Evolutionary conservation across 805 yeast species (phyloP), one percentile per base, ranked within the genome.

Genomic region (Yamadazyma kitorensis): DNA sequence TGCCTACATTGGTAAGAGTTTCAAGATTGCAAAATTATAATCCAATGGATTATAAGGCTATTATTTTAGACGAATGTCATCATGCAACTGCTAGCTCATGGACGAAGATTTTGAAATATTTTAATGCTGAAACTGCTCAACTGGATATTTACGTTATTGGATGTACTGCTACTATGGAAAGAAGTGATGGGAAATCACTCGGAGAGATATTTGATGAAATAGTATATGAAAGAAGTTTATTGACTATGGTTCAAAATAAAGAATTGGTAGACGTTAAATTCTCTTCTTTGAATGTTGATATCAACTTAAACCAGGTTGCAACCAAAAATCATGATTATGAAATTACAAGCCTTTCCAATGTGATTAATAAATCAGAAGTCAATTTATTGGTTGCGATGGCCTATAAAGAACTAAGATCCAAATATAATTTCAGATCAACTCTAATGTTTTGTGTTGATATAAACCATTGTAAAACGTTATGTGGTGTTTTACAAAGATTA

Each of bases 51-150:
- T 82, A 72, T 60, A 82, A 86, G 51, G 67, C 88, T 20, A 74
- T 91, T 12, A 78, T 89, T 14, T 67, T 89, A 2, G 98, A 89
- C 58, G 98, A 89, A 54, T 94, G 96, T 25, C 98, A 89, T 52
- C 97, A 89, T 57, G 81, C 95, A 0, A 83, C 85, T 1, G 87
- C 96, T 0, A 51, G 55, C 11, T 69, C 88, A 1, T 91, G 89
- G 63, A 28, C 59, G 12, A 66, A 69, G 19, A 68, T 88, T 1
- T 53, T 86, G 33, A 54, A 64, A 3, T 68, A 85, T 48, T 86
- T 89, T 47, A 63, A 64, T 0, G 80, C 81, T 6, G 47, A 55
- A 24, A 48, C 51, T 1, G 44, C 60, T 0, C 53, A 62, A 0
- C 61, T 76, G 37, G 58, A 59, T 0, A 66, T 81, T 2, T 73